Percentiles rank a stretch among this genome's conserved stretches.
Conservation (phyloP, 805 yeast species). For the Lachancea fermentati region DNA sequence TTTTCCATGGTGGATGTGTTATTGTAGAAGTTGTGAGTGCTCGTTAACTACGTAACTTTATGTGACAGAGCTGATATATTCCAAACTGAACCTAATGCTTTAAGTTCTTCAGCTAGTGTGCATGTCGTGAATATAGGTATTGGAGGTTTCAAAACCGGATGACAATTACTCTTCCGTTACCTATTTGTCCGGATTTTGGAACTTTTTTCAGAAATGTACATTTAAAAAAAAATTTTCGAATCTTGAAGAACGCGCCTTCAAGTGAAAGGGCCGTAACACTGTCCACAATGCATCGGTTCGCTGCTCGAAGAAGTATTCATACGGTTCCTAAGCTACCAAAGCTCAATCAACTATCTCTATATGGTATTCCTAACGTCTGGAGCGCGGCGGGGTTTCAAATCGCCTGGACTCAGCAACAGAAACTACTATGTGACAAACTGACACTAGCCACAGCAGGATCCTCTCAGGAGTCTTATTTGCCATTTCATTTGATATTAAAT, state of each 20-base stretch:
- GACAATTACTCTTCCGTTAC: no score
- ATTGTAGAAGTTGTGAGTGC: not conserved
- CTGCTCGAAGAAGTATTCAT: constrained; percentile 26
- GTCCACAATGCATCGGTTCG: constrained; percentile 17
- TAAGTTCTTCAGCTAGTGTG: no score
- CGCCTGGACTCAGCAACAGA: constrained; percentile 83
- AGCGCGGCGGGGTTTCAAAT: constrained; percentile 52
- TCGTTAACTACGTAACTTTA: no score
- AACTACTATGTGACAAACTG: constrained; percentile 52
- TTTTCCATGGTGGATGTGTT: not conserved
- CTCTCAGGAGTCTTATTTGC: constrained; percentile 66
- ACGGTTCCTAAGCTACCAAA: constrained; percentile 29
- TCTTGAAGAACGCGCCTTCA: not conserved
- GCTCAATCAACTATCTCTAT: constrained; percentile 11
- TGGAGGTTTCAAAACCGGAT: no score
- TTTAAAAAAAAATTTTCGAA: not conserved
- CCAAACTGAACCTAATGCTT: no score
- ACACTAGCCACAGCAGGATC: constrained; percentile 70
- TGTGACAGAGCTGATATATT: no score
- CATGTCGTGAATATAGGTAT: no score
- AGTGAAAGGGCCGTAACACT: not conserved
- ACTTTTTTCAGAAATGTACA: no score
- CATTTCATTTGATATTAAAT: constrained; percentile 62
- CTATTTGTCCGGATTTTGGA: no score
- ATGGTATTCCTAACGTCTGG: constrained; percentile 28